Evolutionary conservation across 495 filamentous ascomycete species (phyloP), one percentile per base, ranked within the genome.

Genomic region (Pyronema omphalodes): DNA sequence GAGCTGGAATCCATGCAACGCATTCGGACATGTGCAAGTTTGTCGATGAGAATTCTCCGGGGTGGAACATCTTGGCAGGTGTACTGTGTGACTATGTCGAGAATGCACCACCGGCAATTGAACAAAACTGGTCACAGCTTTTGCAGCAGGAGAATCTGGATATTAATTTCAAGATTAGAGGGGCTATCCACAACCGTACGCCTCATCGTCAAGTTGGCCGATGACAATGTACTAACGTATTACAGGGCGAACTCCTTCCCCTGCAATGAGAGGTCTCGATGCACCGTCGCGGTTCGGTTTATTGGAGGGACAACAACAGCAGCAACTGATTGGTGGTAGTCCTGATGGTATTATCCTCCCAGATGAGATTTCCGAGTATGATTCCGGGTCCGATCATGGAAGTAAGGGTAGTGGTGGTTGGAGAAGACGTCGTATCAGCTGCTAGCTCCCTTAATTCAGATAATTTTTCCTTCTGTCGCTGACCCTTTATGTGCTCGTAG

Each of bases 11-110:
- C 45, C 82, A 88, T 58, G 80, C 83, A 1, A 81, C 77, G n/a
- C 86, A 93, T 64, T 82, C 80, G n/a, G 73, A 77, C 37, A 91
- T 93, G 84, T 87, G 80, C 71, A 91, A 86, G 61, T 93, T 91
- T 57, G 80, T 83, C 34, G 78, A 76, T 57, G 74, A 77, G 17
- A 76, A 71, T 53, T 73, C 85, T 0, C 80, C 86, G 0, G 86
- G 86, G 1, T 93, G 81, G 58, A 74, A 79, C 43, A 79, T 80
- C 14, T 73, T 93, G 11, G 78, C 80, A 1, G 83, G 81, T 35
- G 80, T 81, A 0, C 69, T 93, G 9, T 71, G 77, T 39, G 75
- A 83, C 15, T 93, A 84, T 71, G 76, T 78, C 0, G 65, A 71
- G 3, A 73, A 79, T 44, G 78, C 79, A 1, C 76, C 77, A 1